Base-by-base conservation (phyloP, 257 asterid species). In the Linderniella brevidens region DNA sequence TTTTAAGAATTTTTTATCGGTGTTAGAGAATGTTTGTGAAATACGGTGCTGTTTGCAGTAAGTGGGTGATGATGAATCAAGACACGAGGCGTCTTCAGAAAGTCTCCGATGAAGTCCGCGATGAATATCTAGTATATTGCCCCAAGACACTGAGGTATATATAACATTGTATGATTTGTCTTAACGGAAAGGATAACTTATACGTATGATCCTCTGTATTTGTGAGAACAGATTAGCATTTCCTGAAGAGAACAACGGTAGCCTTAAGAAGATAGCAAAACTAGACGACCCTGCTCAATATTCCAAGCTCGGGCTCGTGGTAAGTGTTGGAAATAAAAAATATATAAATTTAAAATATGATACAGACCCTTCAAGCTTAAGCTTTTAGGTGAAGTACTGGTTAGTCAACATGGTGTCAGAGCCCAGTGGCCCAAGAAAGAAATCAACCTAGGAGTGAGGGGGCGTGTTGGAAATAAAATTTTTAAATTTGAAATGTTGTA, bases 21-120 rank as follows among this genome's bases (percentile, higher is more conserved):
- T 39, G 4, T 10, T 39, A 9, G 15, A 25, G 32, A 25, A 6
- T 25, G 6, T 6, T 25, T 25, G 32, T 25, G 32, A 2, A 25
- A 6, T 6, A 25, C 32, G 3, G 32, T n/a, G 50, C 50, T 74
- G 41, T 41, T 58, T 69, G 69, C 93, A 90, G 98, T 72, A 85
- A 85, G 68, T 90, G 98, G 98, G 83, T 90, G 65, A 85, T 85
- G 98, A 90, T 90, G 98, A 85, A 90, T 67, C 74, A 70, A 60
- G 83, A 79, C 66, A 84, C 98, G 1, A 76, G 98, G 64, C 76
- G 87, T 47, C 93, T 90, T 57, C 94, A 80, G 73, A 90, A 85
- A 68, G 94, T 90, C 61, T 65, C 68, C 11, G 98, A 90, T 70
- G 98, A 84, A 16, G 92, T 90, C 32, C 98, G 93, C 13, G 82